Evolutionary conservation across 2,329 filamentous ascomycete species (phyloP).

Genomic region (Aspergillus amoenus): DNA sequence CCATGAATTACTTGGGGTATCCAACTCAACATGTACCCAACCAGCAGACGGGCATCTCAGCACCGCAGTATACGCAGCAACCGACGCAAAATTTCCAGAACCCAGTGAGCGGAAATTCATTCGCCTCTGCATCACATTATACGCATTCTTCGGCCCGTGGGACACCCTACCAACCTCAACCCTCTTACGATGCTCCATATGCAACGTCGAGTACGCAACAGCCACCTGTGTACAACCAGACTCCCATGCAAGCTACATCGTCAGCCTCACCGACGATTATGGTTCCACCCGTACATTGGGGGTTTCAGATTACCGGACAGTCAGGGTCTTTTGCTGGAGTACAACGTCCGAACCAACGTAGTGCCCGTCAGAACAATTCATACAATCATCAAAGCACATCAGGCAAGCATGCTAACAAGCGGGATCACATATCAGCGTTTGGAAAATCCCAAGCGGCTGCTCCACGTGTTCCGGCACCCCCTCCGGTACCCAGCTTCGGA

Average conservation of each 20-base stretch:
- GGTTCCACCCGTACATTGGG: conserved; percentile 58
- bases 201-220: conserved; percentile 23
- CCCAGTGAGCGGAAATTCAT: conserved; percentile 21
- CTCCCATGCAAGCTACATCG: conserved; percentile 22
- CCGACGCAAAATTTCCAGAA: conserved; percentile 24
- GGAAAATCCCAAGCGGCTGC: conserved; percentile 31
- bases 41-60: conserved; percentile 24
- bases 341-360: conserved; percentile 31
- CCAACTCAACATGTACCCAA: conserved; percentile 25
- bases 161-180: conserved; percentile 26
- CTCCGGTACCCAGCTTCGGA: conserved; percentile 46
- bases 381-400: conserved; percentile 20
- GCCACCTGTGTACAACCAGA: conserved; percentile 19
- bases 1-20: conserved; percentile 32
- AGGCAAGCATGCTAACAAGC: conserved; percentile 32
- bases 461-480: conserved; percentile 39
- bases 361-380: conserved; percentile 23
- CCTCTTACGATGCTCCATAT: conserved; percentile 29
- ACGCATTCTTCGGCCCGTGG: conserved; percentile 23
- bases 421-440: conserved; percentile 39
- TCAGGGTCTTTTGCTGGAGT: conserved; percentile 47
- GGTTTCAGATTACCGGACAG: conserved; percentile 50
- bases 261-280: conserved; percentile 44
- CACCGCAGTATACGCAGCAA: conserved; percentile 27
- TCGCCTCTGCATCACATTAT: conserved; percentile 25